Base-by-base conservation (phyloP, 208 protist genomes). In the Trypanosoma mega region DNA sequence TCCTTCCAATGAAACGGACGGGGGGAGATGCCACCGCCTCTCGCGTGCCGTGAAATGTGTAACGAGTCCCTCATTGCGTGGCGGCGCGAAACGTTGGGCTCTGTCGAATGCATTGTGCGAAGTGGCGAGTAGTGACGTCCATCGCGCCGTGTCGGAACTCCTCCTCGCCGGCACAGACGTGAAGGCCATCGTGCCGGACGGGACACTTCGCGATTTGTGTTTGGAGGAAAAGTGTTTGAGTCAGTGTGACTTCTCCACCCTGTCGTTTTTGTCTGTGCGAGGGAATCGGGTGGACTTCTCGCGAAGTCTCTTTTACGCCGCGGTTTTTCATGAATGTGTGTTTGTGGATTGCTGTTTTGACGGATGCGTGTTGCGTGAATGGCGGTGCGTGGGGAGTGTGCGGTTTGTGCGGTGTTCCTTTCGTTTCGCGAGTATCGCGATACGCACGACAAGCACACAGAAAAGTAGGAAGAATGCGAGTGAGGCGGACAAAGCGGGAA, bases 321-420 rank as follows among this genome's bases (percentile, higher is more conserved):
- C 71, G 0, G 46, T 44, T 34, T 59, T 80, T 49, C 48, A 74
- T 30, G 47, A 78, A 11, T 64, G 58, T 5, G 47, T 64, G 1
- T 93, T 93, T 76, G 47, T 61, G 2, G 59, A 72, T 31, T 93
- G 86, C 57, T 67, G 69, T 49, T 93, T 93, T 70, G 68, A 78
- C 1, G 74, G 72, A 0, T 66, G 64, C 49, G 47, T 87, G 11
- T 48, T 85, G 49, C 85, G 83, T 39, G 70, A 57, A 18, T 49
- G 72, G n/a, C 53, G 31, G 1, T 71, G 70, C 30, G 39, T 44
- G 18, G 76, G 68, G 7, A 41, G 29, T 11, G 64, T 78, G 16
- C 51, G 24, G 23, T 88, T 92, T 65, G 71, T 77, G 21, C 52
- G 77, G 30, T 92, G 85, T 53, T 64, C 57, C 7, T 70, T 70